Percentiles rank a stretch among this genome's conserved stretches.
phyloP scores from a whole-genome alignment of 805 yeast genomes.

The Candida suzukii region DNA sequence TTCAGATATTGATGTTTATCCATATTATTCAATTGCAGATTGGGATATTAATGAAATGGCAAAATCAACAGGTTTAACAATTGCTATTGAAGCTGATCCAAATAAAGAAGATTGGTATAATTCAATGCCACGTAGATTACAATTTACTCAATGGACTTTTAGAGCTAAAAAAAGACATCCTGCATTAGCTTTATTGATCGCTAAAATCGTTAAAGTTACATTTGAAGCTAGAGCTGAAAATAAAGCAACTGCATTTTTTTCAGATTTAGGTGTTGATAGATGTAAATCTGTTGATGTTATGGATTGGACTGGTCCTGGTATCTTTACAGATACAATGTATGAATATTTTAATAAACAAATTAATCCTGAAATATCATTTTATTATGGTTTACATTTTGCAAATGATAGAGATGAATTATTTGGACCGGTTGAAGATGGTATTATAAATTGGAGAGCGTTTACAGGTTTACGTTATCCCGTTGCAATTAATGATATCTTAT shows the following conservation, averaged over 20 bases:
- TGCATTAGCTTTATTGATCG: constrained; percentile 37
- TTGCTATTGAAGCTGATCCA: constrained; percentile 42
- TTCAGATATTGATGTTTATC: constrained; percentile 42
- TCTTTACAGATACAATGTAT: constrained; percentile 42
- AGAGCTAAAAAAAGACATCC: constrained; percentile 54
- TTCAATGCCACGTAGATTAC: constrained; percentile 34
- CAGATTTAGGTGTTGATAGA: neutral
- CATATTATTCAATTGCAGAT: constrained; percentile 39
- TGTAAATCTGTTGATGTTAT: constrained; percentile 16
- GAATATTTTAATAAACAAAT: constrained; percentile 31
- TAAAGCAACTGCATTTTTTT: neutral
- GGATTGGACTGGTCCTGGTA: constrained; percentile 49
- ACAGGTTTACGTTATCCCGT: constrained; percentile 14
- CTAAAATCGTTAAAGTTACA: constrained; percentile 38
- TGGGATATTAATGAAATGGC: constrained; percentile 41
- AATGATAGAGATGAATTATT: neutral
- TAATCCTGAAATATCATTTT: constrained; percentile 4
- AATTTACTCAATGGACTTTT: constrained; percentile 46
- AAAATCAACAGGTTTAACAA: constrained; percentile 37
- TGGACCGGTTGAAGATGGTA: constrained; percentile 9
- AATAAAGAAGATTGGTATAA: constrained; percentile 39
- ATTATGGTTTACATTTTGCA: no score
- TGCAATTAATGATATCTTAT: constrained; percentile 10
- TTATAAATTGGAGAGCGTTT: constrained; percentile 10
- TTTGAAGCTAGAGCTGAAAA: constrained; percentile 23